Percentiles rank a stretch among this genome's conserved stretches.
Evolutionary conservation across 441 rosid genomes (phyloP).

Genomic region (Adansonia madagascariensis): DNA sequence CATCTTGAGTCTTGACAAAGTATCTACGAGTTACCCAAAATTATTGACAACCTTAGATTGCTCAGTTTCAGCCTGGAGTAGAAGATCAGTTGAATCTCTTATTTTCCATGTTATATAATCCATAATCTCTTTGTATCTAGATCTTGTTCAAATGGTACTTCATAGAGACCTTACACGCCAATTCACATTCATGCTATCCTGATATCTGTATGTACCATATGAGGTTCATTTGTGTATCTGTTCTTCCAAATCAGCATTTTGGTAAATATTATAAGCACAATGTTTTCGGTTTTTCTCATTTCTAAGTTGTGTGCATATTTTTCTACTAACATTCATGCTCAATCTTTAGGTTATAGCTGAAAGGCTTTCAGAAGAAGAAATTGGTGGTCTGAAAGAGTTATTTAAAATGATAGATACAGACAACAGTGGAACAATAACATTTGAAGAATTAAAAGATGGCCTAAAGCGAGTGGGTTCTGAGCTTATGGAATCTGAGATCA

Average conservation of each 20-base stretch:
- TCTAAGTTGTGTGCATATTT: not conserved
- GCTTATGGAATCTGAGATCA: constrained; percentile 71
- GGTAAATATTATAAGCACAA: not conserved
- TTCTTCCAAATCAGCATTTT: not conserved
- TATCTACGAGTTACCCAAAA: not conserved
- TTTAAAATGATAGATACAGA: constrained; percentile 72
- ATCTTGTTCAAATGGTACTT: not conserved
- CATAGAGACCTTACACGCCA: not conserved
- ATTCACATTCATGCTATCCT: not conserved
- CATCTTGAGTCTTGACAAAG: not conserved
- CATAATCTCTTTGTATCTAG: not conserved
- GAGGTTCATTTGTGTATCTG: not conserved
- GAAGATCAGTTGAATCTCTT: constrained; percentile 6
- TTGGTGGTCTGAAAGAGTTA: constrained; percentile 63
- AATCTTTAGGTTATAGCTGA: constrained; percentile 56
- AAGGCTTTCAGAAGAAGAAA: constrained; percentile 67
- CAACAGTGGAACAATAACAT: constrained; percentile 65
- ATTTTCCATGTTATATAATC: not conserved
- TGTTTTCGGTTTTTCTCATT: not conserved
- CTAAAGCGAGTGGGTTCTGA: constrained; percentile 55
- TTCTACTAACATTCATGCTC: constrained; percentile 14
- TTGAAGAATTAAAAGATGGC: constrained; percentile 57
- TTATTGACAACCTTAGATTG: constrained; percentile 6
- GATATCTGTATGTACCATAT: not conserved
- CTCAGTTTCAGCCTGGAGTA: not conserved